phyloP scores from a whole-genome alignment of 1,139 yeast genomes.

The Pneumocystis murina region DNA sequence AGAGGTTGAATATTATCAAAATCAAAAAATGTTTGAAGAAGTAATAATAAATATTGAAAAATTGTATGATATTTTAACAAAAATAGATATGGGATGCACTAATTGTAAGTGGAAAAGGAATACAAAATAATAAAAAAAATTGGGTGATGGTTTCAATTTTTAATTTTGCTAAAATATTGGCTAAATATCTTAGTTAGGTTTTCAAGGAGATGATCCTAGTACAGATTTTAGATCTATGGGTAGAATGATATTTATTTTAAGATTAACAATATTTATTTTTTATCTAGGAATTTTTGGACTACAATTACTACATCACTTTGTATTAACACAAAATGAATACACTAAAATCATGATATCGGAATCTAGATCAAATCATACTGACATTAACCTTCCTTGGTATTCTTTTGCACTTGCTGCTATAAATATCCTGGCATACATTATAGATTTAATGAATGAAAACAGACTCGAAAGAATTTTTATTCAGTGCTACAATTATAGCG shows the following conservation, averaged over 20 bases:
- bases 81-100: background rate
- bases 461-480: background rate
- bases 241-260: background rate
- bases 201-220: background rate
- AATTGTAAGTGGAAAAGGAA: background rate
- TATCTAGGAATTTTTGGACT: background rate
- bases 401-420: constrained; percentile 1
- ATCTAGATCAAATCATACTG: background rate
- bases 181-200: background rate
- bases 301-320: background rate
- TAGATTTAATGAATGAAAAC: background rate
- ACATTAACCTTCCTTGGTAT: background rate
- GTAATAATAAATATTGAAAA: background rate
- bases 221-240: constrained; percentile 1
- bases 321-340: background rate
- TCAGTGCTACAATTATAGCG: background rate
- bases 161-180: background rate
- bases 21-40: background rate
- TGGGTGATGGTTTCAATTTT: background rate
- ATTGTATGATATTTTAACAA: background rate
- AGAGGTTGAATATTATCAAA: background rate
- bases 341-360: background rate
- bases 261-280: background rate
- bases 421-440: background rate
- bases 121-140: background rate